These are phyloP conservation scores for Pseudocercospora macadamiae DNA, from an alignment of 2,329 filamentous ascomycete species.

Conservation along the genomic window DNA sequence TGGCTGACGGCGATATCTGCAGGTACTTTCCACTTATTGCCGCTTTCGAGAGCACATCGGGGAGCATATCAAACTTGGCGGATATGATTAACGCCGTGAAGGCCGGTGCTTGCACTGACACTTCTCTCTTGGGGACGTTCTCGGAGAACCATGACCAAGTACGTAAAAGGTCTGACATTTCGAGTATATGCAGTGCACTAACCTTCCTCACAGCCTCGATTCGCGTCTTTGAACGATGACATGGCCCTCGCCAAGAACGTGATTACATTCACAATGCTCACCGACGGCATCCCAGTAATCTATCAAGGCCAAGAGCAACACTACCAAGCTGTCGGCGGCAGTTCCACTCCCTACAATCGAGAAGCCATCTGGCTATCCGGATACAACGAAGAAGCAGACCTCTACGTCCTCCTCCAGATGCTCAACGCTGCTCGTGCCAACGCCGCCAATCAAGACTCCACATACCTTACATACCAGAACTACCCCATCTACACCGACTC, in stretches of 20 bases:
- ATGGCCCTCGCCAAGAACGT: slow-evolving; percentile 62
- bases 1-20: slow-evolving; percentile 17
- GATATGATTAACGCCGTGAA: slow-evolving; percentile 38
- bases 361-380: slow-evolving; percentile 47
- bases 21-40: slow-evolving; percentile 43
- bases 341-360: slow-evolving; percentile 43
- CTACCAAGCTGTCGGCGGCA: slow-evolving; percentile 44
- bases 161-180: background rate
- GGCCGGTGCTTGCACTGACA: slow-evolving; percentile 40
- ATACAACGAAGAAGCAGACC: slow-evolving; percentile 45
- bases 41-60: slow-evolving; percentile 42
- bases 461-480: slow-evolving; percentile 47
- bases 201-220: slow-evolving; percentile 36
- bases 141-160: slow-evolving; percentile 42
- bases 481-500: slow-evolving; percentile 45
- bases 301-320: slow-evolving; percentile 61
- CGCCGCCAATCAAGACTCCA: slow-evolving; percentile 43
- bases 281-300: slow-evolving; percentile 64
- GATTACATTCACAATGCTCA: slow-evolving; percentile 63
- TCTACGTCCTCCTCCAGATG: slow-evolving; percentile 41
- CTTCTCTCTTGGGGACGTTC: slow-evolving; percentile 44
- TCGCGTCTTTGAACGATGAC: slow-evolving; percentile 55
- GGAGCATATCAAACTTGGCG: slow-evolving; percentile 44
- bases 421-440: slow-evolving; percentile 57
- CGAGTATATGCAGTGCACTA: background rate